These are phyloP conservation scores for Suillus luteus DNA, from an alignment of 768 basidiomycete species.

Conservation along the genomic window DNA sequence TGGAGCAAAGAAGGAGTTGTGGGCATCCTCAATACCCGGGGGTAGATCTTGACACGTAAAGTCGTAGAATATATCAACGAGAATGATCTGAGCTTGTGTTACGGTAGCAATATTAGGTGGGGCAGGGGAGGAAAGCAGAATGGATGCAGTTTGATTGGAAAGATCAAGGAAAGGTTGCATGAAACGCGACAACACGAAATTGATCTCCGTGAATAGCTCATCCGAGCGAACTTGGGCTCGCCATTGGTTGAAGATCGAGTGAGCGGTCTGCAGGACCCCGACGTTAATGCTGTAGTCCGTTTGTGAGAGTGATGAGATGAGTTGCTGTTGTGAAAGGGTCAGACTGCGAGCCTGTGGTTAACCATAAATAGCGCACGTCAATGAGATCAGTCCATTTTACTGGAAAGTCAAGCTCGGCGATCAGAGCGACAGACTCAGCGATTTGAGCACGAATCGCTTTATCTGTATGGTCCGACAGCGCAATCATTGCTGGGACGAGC, in stretches of 20 bases:
- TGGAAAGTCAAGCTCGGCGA: conserved; percentile 93
- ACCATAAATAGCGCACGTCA: conserved; percentile 60
- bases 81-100: conserved; percentile 73
- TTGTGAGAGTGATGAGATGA: conserved; percentile 78
- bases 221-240: conserved; percentile 88
- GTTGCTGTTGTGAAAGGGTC: conserved; percentile 60
- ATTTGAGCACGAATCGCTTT: conserved; percentile 80
- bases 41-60: conserved; percentile 95
- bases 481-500: conserved; percentile 91
- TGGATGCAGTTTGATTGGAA: conserved; percentile 64
- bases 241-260: conserved; percentile 95
- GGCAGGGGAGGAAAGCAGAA: conserved; percentile 46
- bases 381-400: conserved; percentile 84
- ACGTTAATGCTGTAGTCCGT: conserved; percentile 85
- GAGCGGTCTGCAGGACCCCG: conserved; percentile 90
- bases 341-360: conserved; percentile 2
- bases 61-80: conserved; percentile 90
- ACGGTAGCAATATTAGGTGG: conserved; percentile 48
- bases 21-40: conserved; percentile 88
- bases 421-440: conserved; percentile 89
- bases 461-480: conserved; percentile 72
- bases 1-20: conserved; percentile 79
- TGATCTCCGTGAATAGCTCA: conserved; percentile 86
- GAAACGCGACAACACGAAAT: conserved; percentile 84
- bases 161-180: conserved; percentile 81